Base-by-base conservation (phyloP, 176 grass and related monocot species). In the Pontederia paniculata region DNA sequence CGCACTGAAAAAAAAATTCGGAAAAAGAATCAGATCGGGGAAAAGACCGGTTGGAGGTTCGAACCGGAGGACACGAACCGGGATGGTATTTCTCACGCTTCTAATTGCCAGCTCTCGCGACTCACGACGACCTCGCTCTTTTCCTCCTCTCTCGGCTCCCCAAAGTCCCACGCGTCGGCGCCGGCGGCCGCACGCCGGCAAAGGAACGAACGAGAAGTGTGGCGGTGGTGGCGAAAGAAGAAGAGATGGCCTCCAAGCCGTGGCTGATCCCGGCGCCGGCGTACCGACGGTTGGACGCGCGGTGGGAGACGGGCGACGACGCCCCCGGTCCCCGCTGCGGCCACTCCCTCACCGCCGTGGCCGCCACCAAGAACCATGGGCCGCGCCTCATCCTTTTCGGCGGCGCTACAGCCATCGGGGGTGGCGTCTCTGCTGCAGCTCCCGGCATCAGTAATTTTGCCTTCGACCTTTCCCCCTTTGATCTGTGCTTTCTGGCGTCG, bases 301-400 rank as follows among this genome's bases (percentile, higher is more conserved):
- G 60, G 71, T 84, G 84, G 72, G 86, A 79, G 21, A 57, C 13
- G 0, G 80, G 70, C 9, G 93, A 98, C 17, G 93, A 98, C 69
- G 67, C 80, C 23, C 93, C 93, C 4, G 93, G 86, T 0, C 82
- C 77, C 59, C 61, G 93, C 56, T 98, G 93, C 69, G 70, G 46
- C 0, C 93, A 98, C 72, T 91, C 93, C 49, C 83, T 98, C 54
- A 98, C 86, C 44, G 62, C 67, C 69, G 73, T 98, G 48, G 86
- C 86, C 16, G 84, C 86, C 56, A 82, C 83, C 66, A 98, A 98
- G 72, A 69, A 47, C 9, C 93, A 82, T 65, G 93, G 93, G 20
- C 86, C 77, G 45, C 83, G 93, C 22, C 86, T 98, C 62, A 88
- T 98, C 74, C 93, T 98, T 57, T 98, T 98, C 69, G 93, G 93